phyloP scores from a whole-genome alignment of 73 alveolate species.

The Paraurostyla sp. region DNA sequence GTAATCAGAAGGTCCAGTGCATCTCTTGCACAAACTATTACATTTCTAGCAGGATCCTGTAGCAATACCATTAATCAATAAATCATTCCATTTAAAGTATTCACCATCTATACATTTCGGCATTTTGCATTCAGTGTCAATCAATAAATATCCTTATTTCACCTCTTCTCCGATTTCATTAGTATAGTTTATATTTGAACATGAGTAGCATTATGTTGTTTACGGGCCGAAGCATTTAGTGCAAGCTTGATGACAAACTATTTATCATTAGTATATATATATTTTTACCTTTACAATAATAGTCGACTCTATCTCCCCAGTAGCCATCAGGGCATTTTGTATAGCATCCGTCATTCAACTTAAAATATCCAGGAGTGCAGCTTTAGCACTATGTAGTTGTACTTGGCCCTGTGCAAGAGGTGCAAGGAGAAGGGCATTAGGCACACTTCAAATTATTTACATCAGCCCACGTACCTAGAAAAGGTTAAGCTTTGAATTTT shows the following conservation, averaged over 20 bases:
- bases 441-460: not conserved
- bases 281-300: not conserved
- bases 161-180: not conserved
- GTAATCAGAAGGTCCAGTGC: not conserved
- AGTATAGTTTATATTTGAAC: not conserved
- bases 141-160: not conserved
- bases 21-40: constrained; percentile 3
- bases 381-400: not conserved
- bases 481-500: no score
- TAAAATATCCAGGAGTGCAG: not conserved
- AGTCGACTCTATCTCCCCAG: constrained; percentile 37
- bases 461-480: constrained; percentile 14
- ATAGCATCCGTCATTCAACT: not conserved
- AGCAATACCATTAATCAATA: not conserved
- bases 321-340: constrained; percentile 45
- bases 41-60: not conserved
- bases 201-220: not conserved
- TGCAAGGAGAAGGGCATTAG: not conserved
- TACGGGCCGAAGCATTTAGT: not conserved
- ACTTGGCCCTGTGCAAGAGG: constrained; percentile 42
- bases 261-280: not conserved
- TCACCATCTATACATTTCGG: constrained; percentile 18
- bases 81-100: not conserved
- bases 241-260: constrained; percentile 4
- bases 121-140: constrained; percentile 17